Conservation (phyloP, 768 basidiomycete genomes). For the Suillus plorans region DNA sequence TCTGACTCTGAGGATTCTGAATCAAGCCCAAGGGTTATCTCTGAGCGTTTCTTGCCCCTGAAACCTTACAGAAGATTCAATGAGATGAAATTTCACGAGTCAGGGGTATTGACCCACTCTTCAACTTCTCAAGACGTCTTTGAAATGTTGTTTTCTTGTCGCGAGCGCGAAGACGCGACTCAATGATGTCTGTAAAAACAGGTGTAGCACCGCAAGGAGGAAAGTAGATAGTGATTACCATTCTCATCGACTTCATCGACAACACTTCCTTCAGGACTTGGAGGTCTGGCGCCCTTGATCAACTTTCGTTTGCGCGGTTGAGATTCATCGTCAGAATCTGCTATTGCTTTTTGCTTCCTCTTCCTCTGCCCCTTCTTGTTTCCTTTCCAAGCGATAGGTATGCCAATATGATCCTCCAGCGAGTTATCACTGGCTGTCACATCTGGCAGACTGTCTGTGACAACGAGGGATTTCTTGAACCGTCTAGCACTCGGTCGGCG, state of each 20-base stretch:
- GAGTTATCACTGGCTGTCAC: slow-evolving; percentile 23
- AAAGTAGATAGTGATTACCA: slow-evolving; percentile 39
- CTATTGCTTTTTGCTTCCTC: slow-evolving; percentile 12
- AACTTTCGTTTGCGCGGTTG: slow-evolving; percentile 40
- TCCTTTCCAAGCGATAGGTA: slow-evolving; percentile 21
- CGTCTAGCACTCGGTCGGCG: slow-evolving; percentile 20
- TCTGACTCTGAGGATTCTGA: slow-evolving; percentile 31
- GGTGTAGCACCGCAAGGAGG: slow-evolving; percentile 4
- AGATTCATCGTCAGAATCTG: slow-evolving; percentile 37
- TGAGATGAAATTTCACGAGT: slow-evolving; percentile 6
- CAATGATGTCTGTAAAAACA: slow-evolving; percentile 52
- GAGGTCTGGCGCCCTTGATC: slow-evolving; percentile 42
- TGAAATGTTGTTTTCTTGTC: slow-evolving; percentile 61
- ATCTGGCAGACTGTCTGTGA: slow-evolving; percentile 16
- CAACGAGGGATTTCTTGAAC: slow-evolving; percentile 13
- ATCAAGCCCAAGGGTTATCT: slow-evolving; percentile 23
- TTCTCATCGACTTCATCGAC: slow-evolving; percentile 54
- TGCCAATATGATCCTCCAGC: slow-evolving; percentile 16
- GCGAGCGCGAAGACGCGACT: slow-evolving; percentile 60
- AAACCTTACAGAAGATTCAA: slow-evolving; percentile 9
- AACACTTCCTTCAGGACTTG: slow-evolving; percentile 42
- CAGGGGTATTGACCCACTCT: slow-evolving; percentile 40
- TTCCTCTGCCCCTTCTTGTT: slow-evolving; percentile 22
- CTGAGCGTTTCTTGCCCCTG: slow-evolving; percentile 46
- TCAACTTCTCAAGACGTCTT: slow-evolving; percentile 63